These are phyloP conservation scores for Crithidia mellificae DNA, from an alignment of 208 protist species.

Conservation along the genomic window DNA sequence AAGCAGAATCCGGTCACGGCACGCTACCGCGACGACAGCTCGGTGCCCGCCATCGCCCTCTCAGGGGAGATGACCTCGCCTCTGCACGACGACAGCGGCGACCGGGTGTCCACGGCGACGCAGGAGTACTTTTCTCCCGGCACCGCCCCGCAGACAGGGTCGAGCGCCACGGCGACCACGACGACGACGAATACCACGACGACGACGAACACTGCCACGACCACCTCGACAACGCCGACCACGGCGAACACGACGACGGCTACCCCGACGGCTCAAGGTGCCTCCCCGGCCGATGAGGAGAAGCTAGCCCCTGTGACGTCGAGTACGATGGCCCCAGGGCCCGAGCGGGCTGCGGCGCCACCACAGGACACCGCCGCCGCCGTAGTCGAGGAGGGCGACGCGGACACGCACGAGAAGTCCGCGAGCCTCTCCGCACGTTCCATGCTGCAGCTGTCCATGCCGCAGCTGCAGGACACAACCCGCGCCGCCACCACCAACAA, in stretches of 20 bases:
- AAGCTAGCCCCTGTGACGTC: not conserved
- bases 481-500: not conserved
- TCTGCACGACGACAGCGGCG: slow-evolving; percentile 4
- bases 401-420: not conserved
- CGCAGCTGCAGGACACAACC: slow-evolving; percentile 4
- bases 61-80: slow-evolving; percentile 10
- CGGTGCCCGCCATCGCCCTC: not conserved
- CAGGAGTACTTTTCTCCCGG: slow-evolving; percentile 2
- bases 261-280: not conserved
- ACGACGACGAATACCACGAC: not conserved
- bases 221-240: not conserved
- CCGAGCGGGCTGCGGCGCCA: not conserved
- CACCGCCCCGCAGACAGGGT: not conserved
- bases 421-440: not conserved
- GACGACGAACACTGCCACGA: not conserved
- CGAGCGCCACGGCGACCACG: not conserved
- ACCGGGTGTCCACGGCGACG: not conserved
- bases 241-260: not conserved
- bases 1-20: slow-evolving; percentile 33
- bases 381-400: not conserved
- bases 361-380: not conserved
- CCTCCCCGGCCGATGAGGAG: not conserved
- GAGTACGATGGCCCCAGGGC: not conserved
- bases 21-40: slow-evolving; percentile 30
- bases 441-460: slow-evolving; percentile 7